Evolutionary conservation across 1,139 yeast genomes (phyloP).

Genomic region (Sugiyamaella japonica): DNA sequence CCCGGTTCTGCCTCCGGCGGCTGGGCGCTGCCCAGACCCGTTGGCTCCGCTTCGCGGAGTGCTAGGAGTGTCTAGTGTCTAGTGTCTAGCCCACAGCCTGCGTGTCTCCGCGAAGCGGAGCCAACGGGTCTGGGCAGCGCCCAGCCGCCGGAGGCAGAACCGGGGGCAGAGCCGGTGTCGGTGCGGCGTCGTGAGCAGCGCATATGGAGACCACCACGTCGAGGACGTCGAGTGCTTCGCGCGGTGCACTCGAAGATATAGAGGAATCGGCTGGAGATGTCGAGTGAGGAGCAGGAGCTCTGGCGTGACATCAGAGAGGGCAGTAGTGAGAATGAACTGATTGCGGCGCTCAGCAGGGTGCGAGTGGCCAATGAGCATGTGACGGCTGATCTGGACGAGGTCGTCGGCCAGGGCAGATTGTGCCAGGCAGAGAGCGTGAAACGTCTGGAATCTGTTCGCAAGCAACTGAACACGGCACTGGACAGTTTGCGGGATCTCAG

Average conservation of each 20-base stretch:
- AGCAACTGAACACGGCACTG: slow-evolving; percentile 37
- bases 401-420: slow-evolving; percentile 20
- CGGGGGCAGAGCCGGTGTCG: slow-evolving; percentile 74
- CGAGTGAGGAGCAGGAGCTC: not conserved
- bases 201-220: too few species aligned
- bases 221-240: not conserved
- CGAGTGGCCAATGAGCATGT: slow-evolving; percentile 10
- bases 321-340: slow-evolving; percentile 19
- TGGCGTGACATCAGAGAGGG: slow-evolving; percentile 7
- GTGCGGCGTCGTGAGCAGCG: not conserved
- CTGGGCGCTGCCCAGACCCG: not conserved
- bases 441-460: slow-evolving; percentile 35
- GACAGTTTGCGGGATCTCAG: slow-evolving; percentile 50
- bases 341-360: slow-evolving; percentile 19
- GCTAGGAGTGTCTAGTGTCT: too few species aligned
- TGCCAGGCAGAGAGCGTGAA: slow-evolving; percentile 26
- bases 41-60: not conserved
- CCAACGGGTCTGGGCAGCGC: slow-evolving; percentile 14
- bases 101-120: not conserved
- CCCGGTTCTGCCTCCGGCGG: not conserved
- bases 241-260: not conserved
- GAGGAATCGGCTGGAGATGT: not conserved
- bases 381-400: slow-evolving; percentile 17
- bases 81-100: not conserved
- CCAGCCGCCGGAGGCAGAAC: slow-evolving; percentile 11